phyloP scores from a whole-genome alignment of 192 early-diverging fungal species.

The Allomyces macrogynus region DNA sequence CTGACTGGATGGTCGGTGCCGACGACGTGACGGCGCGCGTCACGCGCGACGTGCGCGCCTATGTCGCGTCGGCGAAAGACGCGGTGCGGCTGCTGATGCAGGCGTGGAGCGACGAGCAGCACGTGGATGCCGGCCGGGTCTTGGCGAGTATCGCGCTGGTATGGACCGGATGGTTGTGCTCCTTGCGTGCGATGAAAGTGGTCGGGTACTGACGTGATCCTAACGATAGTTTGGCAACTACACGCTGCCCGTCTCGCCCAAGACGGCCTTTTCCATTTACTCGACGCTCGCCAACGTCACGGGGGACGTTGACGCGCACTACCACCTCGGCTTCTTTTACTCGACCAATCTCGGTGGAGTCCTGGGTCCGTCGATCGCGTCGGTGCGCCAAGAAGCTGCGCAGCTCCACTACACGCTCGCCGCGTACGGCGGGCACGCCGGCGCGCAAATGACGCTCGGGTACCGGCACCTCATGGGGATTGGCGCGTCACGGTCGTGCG shows the following conservation, averaged over 20 bases:
- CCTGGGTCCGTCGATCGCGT: not conserved
- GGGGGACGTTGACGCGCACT: slow-evolving; percentile 68
- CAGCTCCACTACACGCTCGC: slow-evolving; percentile 65
- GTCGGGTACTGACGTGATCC: not conserved
- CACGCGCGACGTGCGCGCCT: not conserved
- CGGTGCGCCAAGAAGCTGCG: slow-evolving; percentile 24
- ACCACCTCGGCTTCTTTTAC: slow-evolving; percentile 76
- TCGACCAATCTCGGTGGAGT: slow-evolving; percentile 59
- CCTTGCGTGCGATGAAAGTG: not conserved
- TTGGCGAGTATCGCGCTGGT: not conserved
- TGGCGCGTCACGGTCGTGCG: slow-evolving; percentile 56
- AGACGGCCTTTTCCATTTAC: slow-evolving; percentile 43
- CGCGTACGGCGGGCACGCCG: slow-evolving; percentile 42
- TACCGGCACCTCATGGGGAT: slow-evolving; percentile 68
- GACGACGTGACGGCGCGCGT: no score
- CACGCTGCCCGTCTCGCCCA: slow-evolving; percentile 27
- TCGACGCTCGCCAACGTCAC: slow-evolving; percentile 28
- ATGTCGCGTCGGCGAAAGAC: not conserved
- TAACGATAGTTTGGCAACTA: slow-evolving; percentile 31
- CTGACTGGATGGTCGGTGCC: no score
- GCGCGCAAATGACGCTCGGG: slow-evolving; percentile 64
- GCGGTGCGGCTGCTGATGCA: not conserved
- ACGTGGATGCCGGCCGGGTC: not conserved
- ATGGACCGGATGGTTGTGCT: not conserved
- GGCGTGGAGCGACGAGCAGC: not conserved